Base-by-base conservation (phyloP, 2,329 filamentous ascomycete species). In the Cytospora mali region DNA sequence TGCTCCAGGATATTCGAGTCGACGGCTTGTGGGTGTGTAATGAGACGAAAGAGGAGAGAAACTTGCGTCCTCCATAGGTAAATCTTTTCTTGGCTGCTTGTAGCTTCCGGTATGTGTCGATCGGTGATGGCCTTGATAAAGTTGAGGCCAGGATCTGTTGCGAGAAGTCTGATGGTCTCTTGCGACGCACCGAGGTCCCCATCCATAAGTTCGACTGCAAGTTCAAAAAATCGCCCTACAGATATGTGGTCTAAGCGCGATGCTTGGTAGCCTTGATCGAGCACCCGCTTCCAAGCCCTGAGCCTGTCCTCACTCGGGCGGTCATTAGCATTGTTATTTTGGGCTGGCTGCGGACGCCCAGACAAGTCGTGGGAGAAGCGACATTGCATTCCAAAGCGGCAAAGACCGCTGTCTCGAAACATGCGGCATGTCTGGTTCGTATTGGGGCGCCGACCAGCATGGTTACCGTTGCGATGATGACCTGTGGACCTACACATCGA, bases 1-100 rank as follows among this genome's bases (percentile, higher is more conserved):
- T 74, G 71, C 58, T 80, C 77, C 16, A 80, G 67, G 0, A 78
- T 68, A 13, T 74, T 72, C 9, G 76, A 79, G 52, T 75, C 72
- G 1, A 73, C 62, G 7, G 77, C 71, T 5, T 69, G 67, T 4
- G 68, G 60, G 28, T 79, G 75, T 1, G 73, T 75, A 14, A 78
- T 62, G 7, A 78, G 51, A 7, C 68, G 62, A 35, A 79, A 75
- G 1, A 79, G 65, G 0, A 73, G 76, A 29, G 64, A 66, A 16
- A 77, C 23, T 42, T 67, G 61, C 25, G 55, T 33, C 39, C 33
- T 13, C 67, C 63, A 68, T 2, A 66, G 16, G 1, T 23, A 5
- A 31, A 58, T 16, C 28, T 55, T 58, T 11, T 25, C 9, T 6
- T 3, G 7, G 18, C 1, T 5, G 10, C 10, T 27, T 3, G 28